These are phyloP conservation scores for Nigrospora sphaerica DNA, from an alignment of 2,329 filamentous ascomycete genomes.

Conservation along the genomic window DNA sequence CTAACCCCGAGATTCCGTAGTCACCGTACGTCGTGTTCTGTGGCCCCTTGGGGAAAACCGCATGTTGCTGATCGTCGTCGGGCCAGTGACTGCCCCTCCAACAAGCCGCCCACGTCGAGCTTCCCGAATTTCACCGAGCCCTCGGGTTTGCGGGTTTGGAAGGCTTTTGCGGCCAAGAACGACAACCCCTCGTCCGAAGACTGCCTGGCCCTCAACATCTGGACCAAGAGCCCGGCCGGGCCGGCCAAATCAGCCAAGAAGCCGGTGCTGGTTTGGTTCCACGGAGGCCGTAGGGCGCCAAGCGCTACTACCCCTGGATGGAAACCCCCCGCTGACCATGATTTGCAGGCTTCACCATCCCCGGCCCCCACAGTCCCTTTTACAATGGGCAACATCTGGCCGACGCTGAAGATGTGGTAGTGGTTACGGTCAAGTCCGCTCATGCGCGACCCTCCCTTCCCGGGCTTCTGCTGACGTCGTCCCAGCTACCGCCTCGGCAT, in stretches of 20 bases:
- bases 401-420: slow-evolving; percentile 21
- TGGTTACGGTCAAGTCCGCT: slow-evolving; percentile 21
- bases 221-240: slow-evolving; percentile 16
- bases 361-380: slow-evolving; percentile 1
- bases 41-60: too few relatives aligned
- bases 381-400: slow-evolving; percentile 23
- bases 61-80: not conserved
- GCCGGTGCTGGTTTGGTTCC: slow-evolving; percentile 28
- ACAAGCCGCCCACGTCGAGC: slow-evolving; percentile 12
- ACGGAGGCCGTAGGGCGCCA: slow-evolving; percentile 21
- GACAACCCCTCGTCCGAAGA: slow-evolving; percentile 24
- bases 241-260: slow-evolving; percentile 9
- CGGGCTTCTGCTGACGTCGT: not conserved
- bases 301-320: not conserved
- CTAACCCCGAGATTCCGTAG: not conserved
- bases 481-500: slow-evolving; percentile 15
- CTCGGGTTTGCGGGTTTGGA: slow-evolving; percentile 18
- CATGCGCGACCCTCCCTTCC: too few relatives aligned
- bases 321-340: not conserved
- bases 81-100: slow-evolving; percentile 16
- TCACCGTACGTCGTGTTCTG: not conserved
- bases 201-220: slow-evolving; percentile 30
- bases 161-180: slow-evolving; percentile 11
- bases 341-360: not conserved
- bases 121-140: slow-evolving; percentile 18